Conservation (phyloP, 805 yeast genomes). For the Yamadazyma philogaea region DNA sequence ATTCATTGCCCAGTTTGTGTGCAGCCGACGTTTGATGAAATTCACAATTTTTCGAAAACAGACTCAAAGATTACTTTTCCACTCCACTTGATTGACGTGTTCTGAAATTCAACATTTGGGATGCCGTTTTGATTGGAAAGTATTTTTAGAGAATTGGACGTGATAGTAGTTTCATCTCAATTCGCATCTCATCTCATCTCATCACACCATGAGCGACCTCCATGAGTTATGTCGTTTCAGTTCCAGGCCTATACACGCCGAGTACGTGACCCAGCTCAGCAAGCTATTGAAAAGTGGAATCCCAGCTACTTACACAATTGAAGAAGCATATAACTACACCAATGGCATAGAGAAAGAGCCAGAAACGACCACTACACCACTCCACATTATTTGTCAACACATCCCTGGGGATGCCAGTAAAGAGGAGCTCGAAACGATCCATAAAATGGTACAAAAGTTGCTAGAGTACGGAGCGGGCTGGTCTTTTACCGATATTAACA, state of each 20-base stretch:
- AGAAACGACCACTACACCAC: slow-evolving; percentile 71
- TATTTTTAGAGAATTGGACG: no score
- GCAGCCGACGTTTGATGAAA: no score
- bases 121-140: no score
- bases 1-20: no score
- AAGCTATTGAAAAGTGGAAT: slow-evolving; percentile 58
- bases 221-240: slow-evolving; percentile 59
- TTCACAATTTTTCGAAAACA: no score
- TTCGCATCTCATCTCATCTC: slow-evolving; percentile 7
- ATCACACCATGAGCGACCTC: slow-evolving; percentile 56
- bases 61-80: no score
- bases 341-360: slow-evolving; percentile 38
- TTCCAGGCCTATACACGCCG: slow-evolving; percentile 48
- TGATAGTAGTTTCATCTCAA: neutral
- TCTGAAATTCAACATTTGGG: no score
- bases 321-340: slow-evolving; percentile 64
- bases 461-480: slow-evolving; percentile 91
- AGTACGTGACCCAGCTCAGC: slow-evolving; percentile 44
- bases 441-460: slow-evolving; percentile 57
- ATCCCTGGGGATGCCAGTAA: slow-evolving; percentile 45
- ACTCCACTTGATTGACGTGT: no score
- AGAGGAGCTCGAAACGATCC: slow-evolving; percentile 43
- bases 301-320: slow-evolving; percentile 79
- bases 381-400: slow-evolving; percentile 64
- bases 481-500: slow-evolving; percentile 70